Evolutionary conservation across 352 stramenopile genomes (phyloP).

Genomic region (Phytopythium delawarense): DNA sequence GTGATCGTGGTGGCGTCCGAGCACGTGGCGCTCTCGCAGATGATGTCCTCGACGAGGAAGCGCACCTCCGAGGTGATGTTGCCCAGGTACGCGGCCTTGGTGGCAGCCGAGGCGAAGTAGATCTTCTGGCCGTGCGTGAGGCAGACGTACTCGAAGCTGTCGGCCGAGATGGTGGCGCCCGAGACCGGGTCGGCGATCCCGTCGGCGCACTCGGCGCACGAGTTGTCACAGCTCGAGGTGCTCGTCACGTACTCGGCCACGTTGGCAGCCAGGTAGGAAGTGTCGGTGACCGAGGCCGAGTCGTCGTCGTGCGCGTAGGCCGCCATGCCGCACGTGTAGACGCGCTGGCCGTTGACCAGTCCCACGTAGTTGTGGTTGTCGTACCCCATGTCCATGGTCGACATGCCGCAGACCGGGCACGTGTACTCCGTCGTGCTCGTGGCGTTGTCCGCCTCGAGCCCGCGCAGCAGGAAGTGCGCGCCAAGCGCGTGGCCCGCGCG

Average conservation of each 20-base stretch:
- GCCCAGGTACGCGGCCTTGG: constrained; percentile 53
- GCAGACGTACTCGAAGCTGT: constrained; percentile 73
- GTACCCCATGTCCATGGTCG: constrained; percentile 44
- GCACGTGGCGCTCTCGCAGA: constrained; percentile 52
- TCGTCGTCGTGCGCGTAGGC: constrained; percentile 44
- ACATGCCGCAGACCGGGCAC: constrained; percentile 77
- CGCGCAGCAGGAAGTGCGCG: constrained; percentile 7
- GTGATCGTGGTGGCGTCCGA: constrained; percentile 56
- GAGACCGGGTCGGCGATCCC: constrained; percentile 65
- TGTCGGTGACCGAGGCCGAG: constrained; percentile 54
- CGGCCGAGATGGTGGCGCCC: constrained; percentile 39
- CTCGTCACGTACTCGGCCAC: constrained; percentile 39
- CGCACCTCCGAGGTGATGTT: constrained; percentile 54
- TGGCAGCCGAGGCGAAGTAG: constrained; percentile 68
- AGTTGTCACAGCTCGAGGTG: constrained; percentile 28
- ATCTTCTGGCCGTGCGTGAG: constrained; percentile 77
- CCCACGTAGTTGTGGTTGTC: constrained; percentile 62
- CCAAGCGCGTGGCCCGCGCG: not conserved
- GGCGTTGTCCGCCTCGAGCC: constrained; percentile 6
- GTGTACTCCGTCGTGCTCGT: constrained; percentile 23
- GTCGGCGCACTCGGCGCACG: constrained; percentile 43
- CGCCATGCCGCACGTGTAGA: constrained; percentile 82
- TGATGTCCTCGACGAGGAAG: constrained; percentile 48
- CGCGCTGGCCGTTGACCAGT: constrained; percentile 51
- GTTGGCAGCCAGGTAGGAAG: constrained; percentile 65